Percentiles rank a stretch among this genome's conserved stretches.
Evolutionary conservation across 2,329 filamentous ascomycete genomes (phyloP).

Genomic region (Harringtonia aguacate): DNA sequence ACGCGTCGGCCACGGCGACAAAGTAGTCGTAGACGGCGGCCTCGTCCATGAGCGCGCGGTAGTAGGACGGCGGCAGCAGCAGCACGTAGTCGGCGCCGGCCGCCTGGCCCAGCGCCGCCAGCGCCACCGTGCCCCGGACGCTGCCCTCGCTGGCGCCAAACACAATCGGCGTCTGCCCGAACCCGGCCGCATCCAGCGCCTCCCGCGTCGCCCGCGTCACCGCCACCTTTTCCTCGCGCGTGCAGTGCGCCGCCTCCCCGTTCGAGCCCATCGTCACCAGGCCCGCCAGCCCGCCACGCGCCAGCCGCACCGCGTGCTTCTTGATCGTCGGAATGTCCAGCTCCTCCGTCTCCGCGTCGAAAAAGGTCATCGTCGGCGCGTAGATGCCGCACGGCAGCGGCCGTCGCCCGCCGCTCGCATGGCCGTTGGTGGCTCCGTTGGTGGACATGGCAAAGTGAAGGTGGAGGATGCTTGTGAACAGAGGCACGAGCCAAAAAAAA

Average conservation of each 20-base stretch:
- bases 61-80: slow-evolving; percentile 74
- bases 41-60: slow-evolving; percentile 66
- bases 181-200: slow-evolving; percentile 73
- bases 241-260: slow-evolving; percentile 79
- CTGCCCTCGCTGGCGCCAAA: slow-evolving; percentile 74
- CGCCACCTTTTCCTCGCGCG: slow-evolving; percentile 61
- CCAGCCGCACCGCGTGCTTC: slow-evolving; percentile 69
- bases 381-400: slow-evolving; percentile 75
- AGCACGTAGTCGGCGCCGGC: slow-evolving; percentile 74
- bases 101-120: slow-evolving; percentile 53
- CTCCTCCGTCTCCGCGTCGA: slow-evolving; percentile 73
- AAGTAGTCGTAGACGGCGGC: slow-evolving; percentile 47
- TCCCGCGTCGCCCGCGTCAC: slow-evolving; percentile 71
- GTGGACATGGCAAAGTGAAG: no score
- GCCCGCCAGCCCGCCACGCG: slow-evolving; percentile 66
- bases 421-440: slow-evolving; percentile 16
- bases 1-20: slow-evolving; percentile 61
- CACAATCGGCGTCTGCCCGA: slow-evolving; percentile 65
- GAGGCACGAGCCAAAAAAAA: no score
- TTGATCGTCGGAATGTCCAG: slow-evolving; percentile 72
- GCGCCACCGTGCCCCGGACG: slow-evolving; percentile 68
- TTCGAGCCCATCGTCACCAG: slow-evolving; percentile 85
- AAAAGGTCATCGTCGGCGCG: slow-evolving; percentile 85
- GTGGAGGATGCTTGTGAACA: no score
- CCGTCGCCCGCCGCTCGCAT: slow-evolving; percentile 29